Evolutionary conservation across 1,284 basidiomycete genomes (phyloP), one percentile per base, ranked within the genome.

Genomic region (Leccinum ponderosum): DNA sequence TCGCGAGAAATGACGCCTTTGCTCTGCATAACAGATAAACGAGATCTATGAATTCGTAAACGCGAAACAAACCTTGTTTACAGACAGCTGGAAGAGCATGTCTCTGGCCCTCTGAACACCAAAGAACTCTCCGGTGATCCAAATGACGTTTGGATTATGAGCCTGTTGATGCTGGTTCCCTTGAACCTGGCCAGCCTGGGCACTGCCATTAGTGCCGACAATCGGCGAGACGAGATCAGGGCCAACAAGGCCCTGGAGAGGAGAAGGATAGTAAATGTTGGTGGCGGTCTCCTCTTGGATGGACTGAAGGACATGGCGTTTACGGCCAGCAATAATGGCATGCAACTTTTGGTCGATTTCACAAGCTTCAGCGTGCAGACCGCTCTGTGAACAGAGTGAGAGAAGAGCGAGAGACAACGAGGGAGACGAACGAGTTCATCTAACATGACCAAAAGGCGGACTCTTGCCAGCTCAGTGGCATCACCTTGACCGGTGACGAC

Each of bases 251-350:
- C 93, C 94, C 66, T 95, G 91, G 57, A 98, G 81, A 50, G 95
- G 90, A 5, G 94, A 94, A 31, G 97, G 95, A 65, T 94, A 84
- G 76, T 98, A 99, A 63, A 99, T 94, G 73, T 97, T 99, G 60
- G 97, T 98, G 0, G 90, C 95, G 0, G 97, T 98, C 76, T 98
- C 95, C 76, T 98, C 95, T 75, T 98, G 94, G 61, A 99, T 97
- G 6, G 90, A 84, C 76, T 98, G 97, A 48, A 99, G 81, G 25
- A 91, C 84, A 61, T 83, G 83, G 53, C 97, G 91, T 78, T 98
- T 97, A 64, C 94, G 89, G 20, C 94, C 94, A 11, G 94, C 92
- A 64, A 98, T 86, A 73, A 98, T 95, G 56, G 91, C 87, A 75
- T 98, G 96, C 2, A 98, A 78, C 75, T 98, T 97, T 77, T 94